phyloP scores from a whole-genome alignment of 2,329 filamentous ascomycete species.

The Blastomyces gilchristii region DNA sequence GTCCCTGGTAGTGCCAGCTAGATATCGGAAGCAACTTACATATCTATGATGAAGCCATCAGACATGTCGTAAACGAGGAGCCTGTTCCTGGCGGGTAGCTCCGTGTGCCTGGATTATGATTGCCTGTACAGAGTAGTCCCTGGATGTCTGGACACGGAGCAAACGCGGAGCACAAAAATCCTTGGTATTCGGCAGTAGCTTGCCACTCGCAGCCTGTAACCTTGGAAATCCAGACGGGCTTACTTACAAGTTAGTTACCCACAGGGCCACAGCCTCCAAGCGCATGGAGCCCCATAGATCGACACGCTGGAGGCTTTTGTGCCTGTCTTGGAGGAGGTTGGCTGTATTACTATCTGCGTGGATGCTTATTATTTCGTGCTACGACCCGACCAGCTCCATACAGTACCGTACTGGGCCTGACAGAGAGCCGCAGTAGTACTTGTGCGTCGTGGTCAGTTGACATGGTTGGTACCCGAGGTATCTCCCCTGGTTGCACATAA shows the following conservation, averaged over 20 bases:
- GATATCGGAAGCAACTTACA: neutral
- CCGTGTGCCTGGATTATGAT: neutral
- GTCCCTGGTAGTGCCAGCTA: neutral
- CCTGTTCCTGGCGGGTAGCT: neutral
- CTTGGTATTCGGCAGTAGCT: neutral
- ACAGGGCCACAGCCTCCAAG: neutral
- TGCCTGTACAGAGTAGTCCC: neutral
- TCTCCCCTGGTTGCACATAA: neutral
- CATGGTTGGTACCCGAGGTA: neutral
- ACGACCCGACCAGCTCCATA: no score
- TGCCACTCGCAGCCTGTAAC: neutral
- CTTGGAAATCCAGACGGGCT: neutral
- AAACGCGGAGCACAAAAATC: neutral
- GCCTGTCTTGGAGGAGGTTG: neutral
- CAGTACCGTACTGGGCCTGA: neutral
- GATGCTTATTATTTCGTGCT: neutral
- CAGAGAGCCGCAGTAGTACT: neutral
- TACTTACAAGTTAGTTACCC: neutral
- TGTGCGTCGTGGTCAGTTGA: neutral
- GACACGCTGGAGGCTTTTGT: neutral
- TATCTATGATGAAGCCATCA: neutral
- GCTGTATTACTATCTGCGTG: neutral
- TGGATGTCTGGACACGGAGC: neutral
- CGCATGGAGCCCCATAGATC: slow-evolving; percentile 7
- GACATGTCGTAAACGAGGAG: neutral